Evolutionary conservation across 768 basidiomycete species (phyloP), one percentile per base, ranked within the genome.

Genomic region (Mycena indigotica): DNA sequence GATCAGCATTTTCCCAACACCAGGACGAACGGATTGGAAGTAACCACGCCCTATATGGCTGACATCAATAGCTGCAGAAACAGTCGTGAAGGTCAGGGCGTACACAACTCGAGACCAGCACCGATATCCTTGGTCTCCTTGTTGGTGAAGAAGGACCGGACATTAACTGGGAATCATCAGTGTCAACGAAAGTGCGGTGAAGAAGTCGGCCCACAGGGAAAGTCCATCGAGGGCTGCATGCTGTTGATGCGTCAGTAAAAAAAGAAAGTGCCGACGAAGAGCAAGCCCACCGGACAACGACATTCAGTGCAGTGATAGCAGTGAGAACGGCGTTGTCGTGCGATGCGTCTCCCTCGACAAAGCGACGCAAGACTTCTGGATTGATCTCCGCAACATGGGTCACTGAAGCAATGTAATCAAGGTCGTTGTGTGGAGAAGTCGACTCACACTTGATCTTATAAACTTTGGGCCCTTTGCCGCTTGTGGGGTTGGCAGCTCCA

Each of bases 1-100:
- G 63, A 86, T 75, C 21, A 84, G 66, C 69, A 85, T 77, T 10
- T 68, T 72, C 3, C 81, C 82, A 23, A 80, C 75, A 0, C 76
- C 84, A 15, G 84, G 85, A n/a, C 84, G 75, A 8, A 85, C 77
- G 0, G 82, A 84, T 66, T 86, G 84, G 68, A 85, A 85, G 52
- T 85, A 85, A 1, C 84, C 84, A 2, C 84, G 74, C 85, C 46
- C 46, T 48, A 26, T n/a, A 28, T 13, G 46, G 12, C 25, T 28
- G 46, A 26, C 13, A 48, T 12, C 46, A 26, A 44, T 15, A 19
- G 13, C n/a, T n/a, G n/a, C 46, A 48, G 5, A 26, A 24, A 26
- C 8, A 26, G 13, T 25, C 24, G 8, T 4, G n/a, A 48, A 23
- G 28, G 10, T 26, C 25, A 48, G 10, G 15, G 28, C 46, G 46